A percentile compares a stretch with the other conserved stretches of the same genome.
phyloP scores from a whole-genome alignment of 805 yeast species.

The Candida vartiovaarae region DNA sequence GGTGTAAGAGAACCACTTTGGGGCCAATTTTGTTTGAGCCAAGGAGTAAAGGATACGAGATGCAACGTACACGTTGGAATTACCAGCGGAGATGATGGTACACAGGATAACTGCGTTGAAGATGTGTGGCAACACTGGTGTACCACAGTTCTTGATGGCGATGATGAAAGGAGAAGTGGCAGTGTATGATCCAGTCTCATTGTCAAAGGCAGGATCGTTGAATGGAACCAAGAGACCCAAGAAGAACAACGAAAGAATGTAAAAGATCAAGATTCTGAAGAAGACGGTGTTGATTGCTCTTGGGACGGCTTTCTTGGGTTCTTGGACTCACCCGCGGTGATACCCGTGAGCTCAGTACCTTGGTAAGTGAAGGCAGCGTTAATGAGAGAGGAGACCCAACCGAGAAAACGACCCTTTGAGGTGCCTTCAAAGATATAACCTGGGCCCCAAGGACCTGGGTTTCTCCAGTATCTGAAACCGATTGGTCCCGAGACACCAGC shows the following conservation, averaged over 20 bases:
- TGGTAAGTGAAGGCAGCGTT: constrained; percentile 77
- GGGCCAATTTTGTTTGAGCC: constrained; percentile 54
- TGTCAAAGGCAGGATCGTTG: constrained; percentile 45
- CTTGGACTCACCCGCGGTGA: constrained; percentile 67
- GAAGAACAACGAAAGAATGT: constrained; percentile 58
- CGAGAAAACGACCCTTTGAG: constrained; percentile 54
- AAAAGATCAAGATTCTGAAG: constrained; percentile 57
- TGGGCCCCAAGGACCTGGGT: constrained; percentile 72
- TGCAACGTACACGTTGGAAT: constrained; percentile 67
- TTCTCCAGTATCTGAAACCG: constrained; percentile 76
- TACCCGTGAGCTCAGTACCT: constrained; percentile 72
- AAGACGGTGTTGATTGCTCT: constrained; percentile 65
- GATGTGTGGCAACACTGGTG: constrained; percentile 57
- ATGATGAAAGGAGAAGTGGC: constrained; percentile 67
- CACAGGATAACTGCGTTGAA: constrained; percentile 64
- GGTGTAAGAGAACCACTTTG: constrained; percentile 41
- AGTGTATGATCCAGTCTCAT: constrained; percentile 29
- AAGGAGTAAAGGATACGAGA: constrained; percentile 63
- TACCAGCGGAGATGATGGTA: constrained; percentile 73
- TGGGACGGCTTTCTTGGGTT: constrained; percentile 68
- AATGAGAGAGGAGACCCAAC: constrained; percentile 63
- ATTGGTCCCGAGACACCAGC: constrained; percentile 64
- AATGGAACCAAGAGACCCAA: constrained; percentile 66
- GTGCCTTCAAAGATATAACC: constrained; percentile 44
- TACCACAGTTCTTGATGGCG: constrained; percentile 64